A percentile compares a stretch with the other conserved stretches of the same genome.
phyloP scores from a whole-genome alignment of 1,139 yeast species.

The Saccharomyces hybrid region DNA sequence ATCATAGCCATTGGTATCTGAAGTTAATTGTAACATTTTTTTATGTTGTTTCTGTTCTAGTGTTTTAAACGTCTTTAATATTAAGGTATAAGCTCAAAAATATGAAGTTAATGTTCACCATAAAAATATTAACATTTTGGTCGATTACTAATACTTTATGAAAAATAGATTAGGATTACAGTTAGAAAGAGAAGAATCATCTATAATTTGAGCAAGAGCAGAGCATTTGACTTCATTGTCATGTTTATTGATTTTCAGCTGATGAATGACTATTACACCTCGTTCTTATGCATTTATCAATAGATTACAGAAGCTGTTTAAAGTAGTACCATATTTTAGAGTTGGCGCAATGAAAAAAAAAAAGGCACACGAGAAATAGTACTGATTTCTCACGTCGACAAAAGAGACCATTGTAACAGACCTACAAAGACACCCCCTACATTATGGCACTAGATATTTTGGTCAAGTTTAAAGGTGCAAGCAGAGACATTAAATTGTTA shows the following conservation, averaged over 20 bases:
- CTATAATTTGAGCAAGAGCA: neutral
- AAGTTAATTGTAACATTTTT: neutral
- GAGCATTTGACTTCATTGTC: neutral
- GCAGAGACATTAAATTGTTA: conserved; percentile 53
- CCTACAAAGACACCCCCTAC: neutral
- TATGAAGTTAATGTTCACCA: no score
- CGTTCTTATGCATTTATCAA: neutral
- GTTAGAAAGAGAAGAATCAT: neutral
- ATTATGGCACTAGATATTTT: neutral
- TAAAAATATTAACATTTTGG: neutral
- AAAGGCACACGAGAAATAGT: neutral
- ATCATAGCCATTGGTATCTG: neutral
- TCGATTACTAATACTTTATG: neutral
- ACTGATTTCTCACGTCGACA: neutral
- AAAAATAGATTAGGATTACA: neutral
- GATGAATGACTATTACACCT: neutral
- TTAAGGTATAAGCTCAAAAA: no score
- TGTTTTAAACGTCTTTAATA: no score
- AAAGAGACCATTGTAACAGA: neutral
- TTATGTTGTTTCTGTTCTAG: neutral
- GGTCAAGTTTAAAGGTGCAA: conserved; percentile 18
- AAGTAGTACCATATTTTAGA: neutral
- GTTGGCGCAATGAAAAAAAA: neutral
- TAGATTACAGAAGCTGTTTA: neutral
- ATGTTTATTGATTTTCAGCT: neutral